Evolutionary conservation across 2,329 filamentous ascomycete species (phyloP).

Genomic region (Colletotrichum australisinense): DNA sequence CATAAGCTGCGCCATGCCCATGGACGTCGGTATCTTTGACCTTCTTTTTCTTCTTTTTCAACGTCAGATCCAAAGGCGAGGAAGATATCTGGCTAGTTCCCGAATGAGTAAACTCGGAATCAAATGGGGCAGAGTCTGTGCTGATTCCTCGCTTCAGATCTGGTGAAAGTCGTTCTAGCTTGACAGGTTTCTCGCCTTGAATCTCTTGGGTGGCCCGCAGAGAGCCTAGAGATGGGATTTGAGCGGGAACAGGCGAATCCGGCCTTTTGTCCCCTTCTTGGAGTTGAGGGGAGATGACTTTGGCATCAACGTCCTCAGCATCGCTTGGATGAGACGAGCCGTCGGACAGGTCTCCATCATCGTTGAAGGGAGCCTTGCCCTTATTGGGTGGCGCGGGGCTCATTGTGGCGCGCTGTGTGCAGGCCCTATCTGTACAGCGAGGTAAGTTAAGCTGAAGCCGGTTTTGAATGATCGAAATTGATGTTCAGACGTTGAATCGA

Average conservation of each 20-base stretch:
- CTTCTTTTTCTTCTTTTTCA: background rate
- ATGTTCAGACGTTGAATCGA: background rate
- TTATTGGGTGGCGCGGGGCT: constrained; percentile 3
- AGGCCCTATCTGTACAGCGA: background rate
- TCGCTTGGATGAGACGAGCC: background rate
- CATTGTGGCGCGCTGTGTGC: background rate
- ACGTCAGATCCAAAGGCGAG: background rate
- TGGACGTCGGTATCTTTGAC: too few relatives aligned
- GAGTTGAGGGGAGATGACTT: background rate
- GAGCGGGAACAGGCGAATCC: background rate
- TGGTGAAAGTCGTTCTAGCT: background rate
- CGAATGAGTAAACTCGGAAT: background rate
- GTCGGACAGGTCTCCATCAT: background rate
- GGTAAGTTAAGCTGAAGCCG: background rate
- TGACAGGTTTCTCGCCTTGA: background rate
- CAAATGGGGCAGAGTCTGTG: background rate
- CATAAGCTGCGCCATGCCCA: background rate
- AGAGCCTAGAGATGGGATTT: too few relatives aligned
- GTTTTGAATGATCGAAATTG: background rate
- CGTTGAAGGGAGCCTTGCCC: background rate
- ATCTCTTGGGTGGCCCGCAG: background rate
- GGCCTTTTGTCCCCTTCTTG: background rate
- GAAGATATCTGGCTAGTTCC: background rate
- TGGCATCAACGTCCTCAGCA: background rate
- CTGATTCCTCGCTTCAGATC: background rate